Percentiles rank a stretch among this genome's conserved stretches.
Evolutionary conservation across 2,329 filamentous ascomycete genomes (phyloP).

Genomic region (Didymella keratinophila): DNA sequence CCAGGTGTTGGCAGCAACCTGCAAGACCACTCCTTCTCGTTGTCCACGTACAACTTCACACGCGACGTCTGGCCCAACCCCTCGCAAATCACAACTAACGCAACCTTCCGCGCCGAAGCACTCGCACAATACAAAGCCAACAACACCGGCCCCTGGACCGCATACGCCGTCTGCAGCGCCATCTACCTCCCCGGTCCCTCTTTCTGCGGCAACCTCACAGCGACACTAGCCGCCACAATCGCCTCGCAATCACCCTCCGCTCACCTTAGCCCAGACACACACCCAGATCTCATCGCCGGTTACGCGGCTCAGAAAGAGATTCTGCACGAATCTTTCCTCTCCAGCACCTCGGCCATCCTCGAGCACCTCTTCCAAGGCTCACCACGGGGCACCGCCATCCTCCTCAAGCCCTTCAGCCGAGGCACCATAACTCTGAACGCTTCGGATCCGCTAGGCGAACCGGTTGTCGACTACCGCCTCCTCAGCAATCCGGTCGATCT

Average conservation of each 20-base stretch:
- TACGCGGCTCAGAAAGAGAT: conserved; percentile 5
- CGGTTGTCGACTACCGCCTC: conserved; percentile 41
- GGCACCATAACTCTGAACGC: conserved; percentile 44
- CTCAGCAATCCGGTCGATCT: conserved; percentile 43
- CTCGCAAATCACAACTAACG: conserved; percentile 17
- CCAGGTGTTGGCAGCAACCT: conserved; percentile 41
- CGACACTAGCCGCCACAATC: neutral
- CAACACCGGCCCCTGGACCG: conserved; percentile 8
- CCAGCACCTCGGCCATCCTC: conserved; percentile 6
- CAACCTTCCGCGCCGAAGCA: conserved; percentile 13
- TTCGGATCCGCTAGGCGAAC: conserved; percentile 33
- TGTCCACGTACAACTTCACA: conserved; percentile 9
- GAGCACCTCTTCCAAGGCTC: conserved; percentile 13
- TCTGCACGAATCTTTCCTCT: neutral
- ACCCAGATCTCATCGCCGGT: neutral
- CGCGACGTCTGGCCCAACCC: conserved; percentile 10
- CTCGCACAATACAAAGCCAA: conserved; percentile 9
- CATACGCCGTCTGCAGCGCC: conserved; percentile 10
- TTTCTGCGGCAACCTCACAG: conserved; percentile 4
- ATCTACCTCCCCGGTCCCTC: conserved; percentile 6
- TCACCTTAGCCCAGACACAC: neutral
- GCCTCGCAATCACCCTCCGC: neutral
- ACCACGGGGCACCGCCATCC: conserved; percentile 6
- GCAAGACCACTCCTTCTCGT: conserved; percentile 33
- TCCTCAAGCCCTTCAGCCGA: conserved; percentile 37